phyloP scores from a whole-genome alignment of 441 rosid species.

The Adansonia madagascariensis region DNA sequence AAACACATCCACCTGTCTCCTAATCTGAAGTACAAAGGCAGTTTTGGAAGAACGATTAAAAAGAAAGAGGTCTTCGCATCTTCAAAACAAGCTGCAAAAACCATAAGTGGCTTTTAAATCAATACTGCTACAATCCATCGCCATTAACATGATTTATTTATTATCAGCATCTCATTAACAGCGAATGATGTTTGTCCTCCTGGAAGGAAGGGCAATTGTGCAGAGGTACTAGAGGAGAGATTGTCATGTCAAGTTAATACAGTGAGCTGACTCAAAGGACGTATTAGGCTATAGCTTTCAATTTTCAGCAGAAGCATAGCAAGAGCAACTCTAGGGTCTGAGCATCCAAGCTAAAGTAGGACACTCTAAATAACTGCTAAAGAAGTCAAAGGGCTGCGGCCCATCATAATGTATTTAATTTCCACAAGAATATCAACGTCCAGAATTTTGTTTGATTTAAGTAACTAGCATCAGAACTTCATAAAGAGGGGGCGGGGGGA shows the following conservation, averaged over 20 bases:
- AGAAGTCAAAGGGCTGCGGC: neutral
- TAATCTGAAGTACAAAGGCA: neutral
- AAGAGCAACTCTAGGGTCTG: neutral
- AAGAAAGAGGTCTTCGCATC: neutral
- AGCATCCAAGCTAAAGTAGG: slow-evolving; percentile 5
- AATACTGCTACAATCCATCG: neutral
- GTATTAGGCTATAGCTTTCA: neutral
- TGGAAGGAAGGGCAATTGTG: slow-evolving; percentile 8
- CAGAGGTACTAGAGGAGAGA: slow-evolving; percentile 6
- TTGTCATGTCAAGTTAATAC: neutral
- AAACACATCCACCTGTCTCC: slow-evolving; percentile 2
- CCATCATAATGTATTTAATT: neutral
- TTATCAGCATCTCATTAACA: neutral
- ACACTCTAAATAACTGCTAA: neutral
- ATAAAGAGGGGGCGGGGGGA: neutral
- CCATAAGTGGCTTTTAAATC: neutral
- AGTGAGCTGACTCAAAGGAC: slow-evolving; percentile 14
- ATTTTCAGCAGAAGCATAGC: neutral
- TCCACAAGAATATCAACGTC: slow-evolving; percentile 7
- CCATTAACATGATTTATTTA: slow-evolving; percentile 5
- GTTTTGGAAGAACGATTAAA: neutral
- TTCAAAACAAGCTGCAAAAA: neutral
- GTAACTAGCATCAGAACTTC: neutral
- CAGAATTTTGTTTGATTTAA: neutral
- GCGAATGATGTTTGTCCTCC: neutral